Percentiles rank a stretch among this genome's conserved stretches.
phyloP scores from a whole-genome alignment of 805 yeast genomes.

The Trichomonascus vanleenenianus region DNA sequence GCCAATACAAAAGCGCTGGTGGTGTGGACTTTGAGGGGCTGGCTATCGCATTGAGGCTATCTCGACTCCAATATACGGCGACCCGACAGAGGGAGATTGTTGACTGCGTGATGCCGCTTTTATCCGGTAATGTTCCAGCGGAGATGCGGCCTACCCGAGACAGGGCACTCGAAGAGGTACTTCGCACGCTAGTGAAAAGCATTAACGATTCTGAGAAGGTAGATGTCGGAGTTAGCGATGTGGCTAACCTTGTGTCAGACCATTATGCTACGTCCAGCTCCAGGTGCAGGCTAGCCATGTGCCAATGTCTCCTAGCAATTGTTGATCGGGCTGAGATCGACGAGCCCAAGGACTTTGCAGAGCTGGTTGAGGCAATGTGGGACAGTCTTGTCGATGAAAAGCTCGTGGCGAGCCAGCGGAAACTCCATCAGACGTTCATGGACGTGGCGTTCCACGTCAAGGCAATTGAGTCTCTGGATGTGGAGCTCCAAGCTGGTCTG shows the following conservation, averaged over 20 bases:
- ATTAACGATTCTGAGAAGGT: not conserved
- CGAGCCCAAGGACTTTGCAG: not conserved
- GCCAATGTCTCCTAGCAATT: conserved; percentile 1
- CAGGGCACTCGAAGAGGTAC: not conserved
- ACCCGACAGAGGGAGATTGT: too few relatives aligned
- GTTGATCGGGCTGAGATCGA: not conserved
- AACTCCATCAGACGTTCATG: conserved; percentile 52
- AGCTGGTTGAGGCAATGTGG: conserved; percentile 41
- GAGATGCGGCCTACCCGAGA: not conserved
- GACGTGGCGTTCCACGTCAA: conserved; percentile 38
- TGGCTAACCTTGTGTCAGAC: not conserved
- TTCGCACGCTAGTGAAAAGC: not conserved
- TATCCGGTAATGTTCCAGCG: not conserved
- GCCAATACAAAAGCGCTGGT: too few relatives aligned
- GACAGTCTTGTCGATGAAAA: conserved; percentile 47
- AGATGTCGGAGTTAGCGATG: not conserved
- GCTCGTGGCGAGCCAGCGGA: conserved; percentile 55
- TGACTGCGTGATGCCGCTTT: too few relatives aligned
- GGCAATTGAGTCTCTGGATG: conserved; percentile 31
- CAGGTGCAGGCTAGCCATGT: conserved; percentile 3
- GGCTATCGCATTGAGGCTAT: too few relatives aligned
- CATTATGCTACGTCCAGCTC: conserved; percentile 6
- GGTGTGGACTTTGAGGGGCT: too few relatives aligned
- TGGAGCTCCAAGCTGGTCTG: conserved; percentile 25
- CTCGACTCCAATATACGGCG: too few relatives aligned